Base-by-base conservation (phyloP, 305 asterid genomes). In the Rubia tinctorum region DNA sequence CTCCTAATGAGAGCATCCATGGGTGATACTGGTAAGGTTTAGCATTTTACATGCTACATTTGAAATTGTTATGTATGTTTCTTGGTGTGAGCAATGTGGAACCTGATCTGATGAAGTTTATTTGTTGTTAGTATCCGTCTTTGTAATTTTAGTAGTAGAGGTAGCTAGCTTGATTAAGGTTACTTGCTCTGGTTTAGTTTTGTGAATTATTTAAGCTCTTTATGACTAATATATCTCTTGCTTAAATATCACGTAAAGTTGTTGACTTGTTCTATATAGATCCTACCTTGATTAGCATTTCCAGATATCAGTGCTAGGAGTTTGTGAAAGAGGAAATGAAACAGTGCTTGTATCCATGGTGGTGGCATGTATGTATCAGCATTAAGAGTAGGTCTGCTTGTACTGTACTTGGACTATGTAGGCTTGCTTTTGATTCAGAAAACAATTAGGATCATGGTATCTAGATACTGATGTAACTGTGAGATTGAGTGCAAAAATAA, bases 21-120 rank as follows among this genome's bases (percentile, higher is more conserved):
- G 40, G 23, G 64, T 73, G 76, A 73, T 63, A 18, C 61, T n/a
- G 71, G 76, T 73, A 73, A 73, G 15, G 51, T 13, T n/a, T 8
- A 14, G 63, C 62, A 13, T 15, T 11, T 18, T 11, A 53, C 63
- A 53, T 70, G 18, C 10, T 11, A 53, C 63, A 53, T 70, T 4
- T 30, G 4, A 71, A 69, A 8, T 49, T 69, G 47, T 49, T 56
- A 25, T 37, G 23, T 37, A n/a, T 40, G 20, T n/a, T 12, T 22
- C 1, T 14, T 56, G 5, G 40, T 71, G 47, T 69, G 34, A 69
- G 47, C 12, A 69, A 34, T 30, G 6, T 30, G n/a, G 34, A 51
- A 14, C 11, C 64, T 34, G 7, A 30, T 30, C 13, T 2, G 11
- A 37, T 11, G 2, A 9, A 5, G 4, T 53, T 20, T 53, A 18